Base-by-base conservation (phyloP, 1,139 yeast species). In the Diutina neorugosa region DNA sequence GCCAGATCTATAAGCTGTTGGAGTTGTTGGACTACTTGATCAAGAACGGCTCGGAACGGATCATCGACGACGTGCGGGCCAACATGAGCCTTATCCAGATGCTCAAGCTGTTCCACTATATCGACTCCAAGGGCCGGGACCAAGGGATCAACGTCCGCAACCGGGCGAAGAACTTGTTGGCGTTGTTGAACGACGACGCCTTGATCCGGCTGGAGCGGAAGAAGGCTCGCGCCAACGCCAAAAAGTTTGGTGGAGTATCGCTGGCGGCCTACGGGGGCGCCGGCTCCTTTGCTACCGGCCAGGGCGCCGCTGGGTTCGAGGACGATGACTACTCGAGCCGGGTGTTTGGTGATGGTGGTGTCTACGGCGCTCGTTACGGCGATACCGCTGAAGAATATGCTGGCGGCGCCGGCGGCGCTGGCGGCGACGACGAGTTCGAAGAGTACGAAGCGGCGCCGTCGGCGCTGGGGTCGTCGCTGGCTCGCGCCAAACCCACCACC, bases 121-220 rank as follows among this genome's bases (percentile, higher is more conserved):
- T 88, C 54, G 98, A 93, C 67, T 81, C 91, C 27, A 88, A 89
- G 65, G 98, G 97, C 44, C 82, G 93, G 61, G 99, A 93, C 67
- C 98, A 91, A 70, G 99, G 99, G 53, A 82, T 90, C 59, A 91
- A 93, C 65, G 96, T 93, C 55, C 81, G 98, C 65, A 91, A 89
- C 69, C 81, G 96, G 61, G 86, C 97, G 25, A 86, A 89, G 67
- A 85, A 82, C 59, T 75, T 93, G 59, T 71, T 83, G 44, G 75
- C 75, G 12, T 75, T 94, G 61, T 74, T 94, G 59, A 81, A 82
- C 61, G 96, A 90, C 66, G 96, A 90, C 61, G 75, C 75, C 18
- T 73, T 74, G 65, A 84, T 93, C 55, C 80, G 98, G 59, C 69
- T 81, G 44, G 98, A 91, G 68, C 80, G 98, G 57, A 89, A 88